Percentiles rank a stretch among this genome's conserved stretches.
Conservation (phyloP, 352 stramenopile species). For the Pelagophyceae sp. region DNA sequence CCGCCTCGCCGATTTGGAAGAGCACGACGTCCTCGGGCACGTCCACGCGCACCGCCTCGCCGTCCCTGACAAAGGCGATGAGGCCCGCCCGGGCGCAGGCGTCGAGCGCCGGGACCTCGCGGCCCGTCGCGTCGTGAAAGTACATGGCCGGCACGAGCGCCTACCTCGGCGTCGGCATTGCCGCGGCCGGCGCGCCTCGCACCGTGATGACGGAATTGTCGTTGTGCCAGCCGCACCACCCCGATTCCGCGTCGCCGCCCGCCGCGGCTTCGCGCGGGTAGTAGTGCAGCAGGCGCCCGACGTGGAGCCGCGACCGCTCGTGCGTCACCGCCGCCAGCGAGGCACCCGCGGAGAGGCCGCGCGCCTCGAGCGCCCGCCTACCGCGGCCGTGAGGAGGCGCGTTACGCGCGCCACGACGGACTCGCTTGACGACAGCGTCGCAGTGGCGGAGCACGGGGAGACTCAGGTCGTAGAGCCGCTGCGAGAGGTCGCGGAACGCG, state of each 20-base stretch:
- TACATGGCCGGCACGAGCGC: slow-evolving; percentile 7
- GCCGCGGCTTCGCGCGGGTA: not conserved
- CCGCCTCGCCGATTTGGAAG: slow-evolving; percentile 20
- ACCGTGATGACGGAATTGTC: slow-evolving; percentile 17
- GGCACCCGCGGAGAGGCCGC: not conserved
- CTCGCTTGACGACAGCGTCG: slow-evolving; percentile 11
- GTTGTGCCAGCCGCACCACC: slow-evolving; percentile 21
- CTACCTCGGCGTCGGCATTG: too few species aligned
- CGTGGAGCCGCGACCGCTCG: slow-evolving; percentile 6
- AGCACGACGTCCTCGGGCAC: not conserved
- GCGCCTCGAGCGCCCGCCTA: too few species aligned
- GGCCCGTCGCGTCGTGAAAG: not conserved
- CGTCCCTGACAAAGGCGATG: not conserved
- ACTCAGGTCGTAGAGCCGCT: not conserved
- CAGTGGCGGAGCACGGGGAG: not conserved
- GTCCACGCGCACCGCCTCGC: not conserved
- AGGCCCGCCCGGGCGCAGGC: not conserved
- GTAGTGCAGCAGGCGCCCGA: slow-evolving; percentile 17
- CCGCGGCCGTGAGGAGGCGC: too few species aligned
- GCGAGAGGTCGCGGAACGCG: not conserved
- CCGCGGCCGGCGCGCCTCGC: too few species aligned
- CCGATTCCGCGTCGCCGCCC: not conserved
- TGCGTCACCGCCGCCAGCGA: not conserved
- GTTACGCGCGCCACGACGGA: too few species aligned
- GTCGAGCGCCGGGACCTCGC: not conserved